Conservation (phyloP, 805 yeast genomes). For the Yamadazyma endophytica region DNA sequence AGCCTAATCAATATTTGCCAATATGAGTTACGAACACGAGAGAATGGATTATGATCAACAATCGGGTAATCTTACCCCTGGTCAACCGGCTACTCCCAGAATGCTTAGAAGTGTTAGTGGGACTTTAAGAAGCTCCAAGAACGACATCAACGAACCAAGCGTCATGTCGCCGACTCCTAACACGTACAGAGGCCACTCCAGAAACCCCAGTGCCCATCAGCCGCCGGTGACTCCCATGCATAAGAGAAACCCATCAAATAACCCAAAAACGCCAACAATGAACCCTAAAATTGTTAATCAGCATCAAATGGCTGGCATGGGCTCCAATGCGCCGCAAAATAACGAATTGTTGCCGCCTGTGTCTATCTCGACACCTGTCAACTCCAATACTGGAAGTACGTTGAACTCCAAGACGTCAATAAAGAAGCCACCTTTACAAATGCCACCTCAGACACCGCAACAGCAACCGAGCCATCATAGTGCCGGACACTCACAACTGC, state of each 20-base stretch:
- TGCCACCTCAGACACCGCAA: slow-evolving; percentile 3
- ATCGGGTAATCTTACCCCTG: no score
- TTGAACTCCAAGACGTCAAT: slow-evolving; percentile 6
- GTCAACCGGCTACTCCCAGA: slow-evolving; percentile 63
- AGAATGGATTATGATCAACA: no score
- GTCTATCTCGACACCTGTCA: slow-evolving; percentile 12
- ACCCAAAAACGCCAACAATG: slow-evolving; percentile 7
- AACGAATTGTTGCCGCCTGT: slow-evolving; percentile 31
- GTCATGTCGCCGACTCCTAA: slow-evolving; percentile 8
- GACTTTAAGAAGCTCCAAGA: slow-evolving; percentile 16
- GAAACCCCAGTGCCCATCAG: slow-evolving; percentile 13
- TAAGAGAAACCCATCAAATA: slow-evolving; percentile 9
- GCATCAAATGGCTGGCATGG: background rate
- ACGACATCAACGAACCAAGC: slow-evolving; percentile 6
- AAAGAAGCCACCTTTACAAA: slow-evolving; percentile 2
- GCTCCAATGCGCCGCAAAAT: background rate
- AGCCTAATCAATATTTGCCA: no score
- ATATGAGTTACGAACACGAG: no score
- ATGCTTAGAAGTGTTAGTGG: slow-evolving; percentile 60
- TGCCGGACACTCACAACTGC: slow-evolving; percentile 1
- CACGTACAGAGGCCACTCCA: slow-evolving; percentile 12
- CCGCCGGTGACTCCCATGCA: slow-evolving; percentile 9
- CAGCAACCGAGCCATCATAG: slow-evolving; percentile 3
- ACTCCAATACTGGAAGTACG: slow-evolving; percentile 6
- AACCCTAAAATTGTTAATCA: slow-evolving; percentile 10